phyloP scores from a whole-genome alignment of 2,329 filamentous ascomycete genomes.

The Alternaria arbusti region DNA sequence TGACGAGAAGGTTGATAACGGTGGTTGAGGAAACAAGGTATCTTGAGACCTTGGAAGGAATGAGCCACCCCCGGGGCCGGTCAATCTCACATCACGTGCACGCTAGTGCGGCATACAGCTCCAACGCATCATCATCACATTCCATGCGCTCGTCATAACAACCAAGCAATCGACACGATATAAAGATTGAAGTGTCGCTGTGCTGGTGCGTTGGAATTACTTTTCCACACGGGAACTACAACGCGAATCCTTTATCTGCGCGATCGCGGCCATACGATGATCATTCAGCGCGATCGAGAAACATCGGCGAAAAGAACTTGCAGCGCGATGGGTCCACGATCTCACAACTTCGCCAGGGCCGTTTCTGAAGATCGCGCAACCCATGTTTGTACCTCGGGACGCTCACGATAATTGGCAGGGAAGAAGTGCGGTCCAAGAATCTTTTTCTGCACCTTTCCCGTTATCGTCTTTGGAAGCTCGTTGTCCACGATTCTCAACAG shows the following conservation, averaged over 20 bases:
- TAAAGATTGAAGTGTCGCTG: too few relatives aligned
- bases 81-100: not conserved
- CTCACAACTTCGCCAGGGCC: conserved; percentile 30
- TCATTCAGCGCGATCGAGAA: not conserved
- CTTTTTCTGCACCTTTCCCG: conserved; percentile 61
- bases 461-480: conserved; percentile 57
- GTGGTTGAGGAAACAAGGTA: too few relatives aligned
- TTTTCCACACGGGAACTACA: not conserved
- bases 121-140: not conserved
- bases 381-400: conserved; percentile 42
- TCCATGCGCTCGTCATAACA: not conserved
- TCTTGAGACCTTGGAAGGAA: not conserved
- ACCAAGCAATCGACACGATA: not conserved
- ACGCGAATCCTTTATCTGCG: not conserved
- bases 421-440: conserved; percentile 51
- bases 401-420: conserved; percentile 27
- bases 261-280: not conserved
- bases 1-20: too few relatives aligned
- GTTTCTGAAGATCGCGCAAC: conserved; percentile 11
- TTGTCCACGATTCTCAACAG: conserved; percentile 52
- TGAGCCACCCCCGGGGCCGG: not conserved
- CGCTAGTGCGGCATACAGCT: not conserved
- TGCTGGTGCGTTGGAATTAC: not conserved
- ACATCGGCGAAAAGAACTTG: not conserved
- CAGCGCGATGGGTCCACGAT: not conserved